Conservation (phyloP, 139 green algal species). For the Closterium sp. region DNA sequence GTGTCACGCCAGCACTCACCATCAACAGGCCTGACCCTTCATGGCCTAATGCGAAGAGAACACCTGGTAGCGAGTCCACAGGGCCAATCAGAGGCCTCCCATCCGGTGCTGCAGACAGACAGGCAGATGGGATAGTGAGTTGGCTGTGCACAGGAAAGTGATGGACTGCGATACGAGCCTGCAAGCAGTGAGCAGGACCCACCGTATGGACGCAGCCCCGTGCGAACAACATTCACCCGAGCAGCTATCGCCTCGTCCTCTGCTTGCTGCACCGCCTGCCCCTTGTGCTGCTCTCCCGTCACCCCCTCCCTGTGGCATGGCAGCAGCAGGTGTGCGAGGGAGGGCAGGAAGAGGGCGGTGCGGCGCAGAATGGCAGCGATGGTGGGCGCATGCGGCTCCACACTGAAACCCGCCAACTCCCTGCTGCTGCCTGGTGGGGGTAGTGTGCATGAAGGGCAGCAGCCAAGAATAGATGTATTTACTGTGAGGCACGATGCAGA, state of each 20-base stretch:
- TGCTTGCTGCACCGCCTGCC: background rate
- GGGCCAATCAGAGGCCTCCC: conserved; percentile 33
- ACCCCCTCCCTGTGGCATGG: no score
- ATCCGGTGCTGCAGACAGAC: conserved; percentile 4
- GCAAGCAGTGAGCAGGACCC: background rate
- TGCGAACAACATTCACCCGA: background rate
- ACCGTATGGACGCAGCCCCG: conserved; percentile 33
- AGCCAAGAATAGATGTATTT: no score
- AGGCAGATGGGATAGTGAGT: background rate
- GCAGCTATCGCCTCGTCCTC: background rate
- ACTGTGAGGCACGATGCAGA: no score
- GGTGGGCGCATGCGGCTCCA: background rate
- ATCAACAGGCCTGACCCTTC: conserved; percentile 29
- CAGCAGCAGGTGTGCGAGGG: background rate
- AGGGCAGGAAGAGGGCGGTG: conserved; percentile 10
- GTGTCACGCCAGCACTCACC: background rate
- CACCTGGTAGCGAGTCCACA: background rate
- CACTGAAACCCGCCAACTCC: background rate
- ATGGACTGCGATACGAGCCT: background rate
- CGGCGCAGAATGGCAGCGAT: conserved; percentile 23
- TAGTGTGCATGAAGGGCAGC: no score
- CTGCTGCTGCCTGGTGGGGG: background rate
- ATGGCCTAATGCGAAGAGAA: conserved; percentile 16
- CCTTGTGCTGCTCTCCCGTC: background rate
- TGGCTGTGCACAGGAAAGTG: background rate